Percentiles rank a stretch among this genome's conserved stretches.
Conservation (phyloP, 2,329 filamentous ascomycete species). For the Diaporthe vaccinii region DNA sequence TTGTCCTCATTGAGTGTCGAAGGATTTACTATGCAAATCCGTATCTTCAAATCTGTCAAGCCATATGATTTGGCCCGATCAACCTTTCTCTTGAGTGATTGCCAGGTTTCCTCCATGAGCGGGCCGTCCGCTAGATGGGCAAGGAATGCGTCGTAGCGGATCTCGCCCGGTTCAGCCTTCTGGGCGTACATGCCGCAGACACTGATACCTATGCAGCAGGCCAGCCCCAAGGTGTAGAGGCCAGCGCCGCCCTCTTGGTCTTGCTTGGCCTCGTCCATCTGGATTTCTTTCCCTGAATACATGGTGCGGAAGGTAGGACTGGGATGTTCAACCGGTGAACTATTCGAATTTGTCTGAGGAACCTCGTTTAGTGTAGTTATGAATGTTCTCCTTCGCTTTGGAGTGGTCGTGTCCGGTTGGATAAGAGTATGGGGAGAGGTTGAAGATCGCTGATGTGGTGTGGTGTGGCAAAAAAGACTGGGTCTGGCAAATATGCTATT, state of each 20-base stretch:
- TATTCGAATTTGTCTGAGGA: no score
- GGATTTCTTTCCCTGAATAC: background rate
- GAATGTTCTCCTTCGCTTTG: no score
- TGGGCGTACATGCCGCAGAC: background rate
- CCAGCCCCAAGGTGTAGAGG: background rate
- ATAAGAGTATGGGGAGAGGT: background rate
- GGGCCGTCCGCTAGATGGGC: background rate
- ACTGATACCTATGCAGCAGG: conserved; percentile 11
- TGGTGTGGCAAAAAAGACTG: no score
- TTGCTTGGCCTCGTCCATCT: background rate
- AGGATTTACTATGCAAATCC: background rate
- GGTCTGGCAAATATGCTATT: no score
- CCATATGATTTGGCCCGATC: background rate
- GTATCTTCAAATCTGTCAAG: background rate
- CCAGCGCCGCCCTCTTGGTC: background rate
- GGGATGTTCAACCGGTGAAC: background rate
- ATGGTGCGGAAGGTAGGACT: background rate
- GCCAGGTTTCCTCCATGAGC: background rate
- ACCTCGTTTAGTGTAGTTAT: background rate
- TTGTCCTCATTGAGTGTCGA: background rate
- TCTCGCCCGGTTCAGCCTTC: background rate
- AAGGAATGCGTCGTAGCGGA: background rate
- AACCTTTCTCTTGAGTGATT: background rate
- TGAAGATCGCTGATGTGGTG: background rate
- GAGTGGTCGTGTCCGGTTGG: background rate